Base-by-base conservation (phyloP, 1,139 yeast species). In the Candida albicans region DNA sequence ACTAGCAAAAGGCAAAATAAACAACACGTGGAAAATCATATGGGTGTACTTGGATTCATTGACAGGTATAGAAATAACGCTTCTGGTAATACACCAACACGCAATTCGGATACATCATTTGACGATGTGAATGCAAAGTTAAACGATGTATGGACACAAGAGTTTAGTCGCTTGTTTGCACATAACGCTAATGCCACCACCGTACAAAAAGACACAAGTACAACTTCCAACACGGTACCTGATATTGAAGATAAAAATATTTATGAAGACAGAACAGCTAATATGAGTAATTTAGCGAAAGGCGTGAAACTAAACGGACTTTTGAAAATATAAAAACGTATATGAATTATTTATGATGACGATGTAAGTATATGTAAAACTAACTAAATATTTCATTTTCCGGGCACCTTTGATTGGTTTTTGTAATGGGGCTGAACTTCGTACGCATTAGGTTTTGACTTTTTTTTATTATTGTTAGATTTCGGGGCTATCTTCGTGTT, bases 341-440 rank as follows among this genome's bases (percentile, higher is more conserved):
- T 18, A 18, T 18, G 5, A 18, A 18, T 18, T 18, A 18, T 18
- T 18, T 18, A 18, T 18, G 5, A 18, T 18, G 22, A 4, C 5
- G 22, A 18, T 4, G 22, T 5, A 18, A 18, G 22, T 22, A 3
- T 33, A n/a, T n/a, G n/a, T n/a, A n/a, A n/a, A n/a, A n/a, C n/a
- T n/a, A n/a, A n/a, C n/a, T n/a, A n/a, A n/a, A n/a, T n/a, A 22
- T 3, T 8, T 25, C 36, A 27, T 12, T 25, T 22, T n/a, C 12
- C 11, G 3, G 51, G 49, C 13, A 44, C 38, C 18, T 30, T 35
- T 14, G 54, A 51, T 51, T 64, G 62, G 49, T 68, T 68, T 37
- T 58, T 67, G 56, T 81, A 82, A 47, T 70, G 75, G 0, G 91
- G 91, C 56, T 84, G 90, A 33, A 70, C 62, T 57, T 84, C 91